A percentile compares a stretch with the other conserved stretches of the same genome.
Evolutionary conservation across 2,329 filamentous ascomycete species (phyloP).

Genomic region (Paracoccidioides lutzii): DNA sequence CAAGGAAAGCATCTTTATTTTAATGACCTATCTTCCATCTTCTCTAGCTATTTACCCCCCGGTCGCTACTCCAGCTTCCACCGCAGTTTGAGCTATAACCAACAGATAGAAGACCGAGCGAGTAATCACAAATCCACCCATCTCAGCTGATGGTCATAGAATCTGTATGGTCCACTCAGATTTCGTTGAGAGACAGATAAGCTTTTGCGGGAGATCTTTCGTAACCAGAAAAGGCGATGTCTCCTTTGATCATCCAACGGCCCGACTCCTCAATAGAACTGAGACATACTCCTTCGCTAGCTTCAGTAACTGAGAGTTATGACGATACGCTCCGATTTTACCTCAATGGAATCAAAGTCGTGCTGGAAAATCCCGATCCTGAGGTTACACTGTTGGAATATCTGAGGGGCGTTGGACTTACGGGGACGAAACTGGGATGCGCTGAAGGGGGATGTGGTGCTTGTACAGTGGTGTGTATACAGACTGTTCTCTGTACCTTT

Average conservation of each 20-base stretch:
- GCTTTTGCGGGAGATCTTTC: too few relatives aligned
- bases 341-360: slow-evolving; percentile 82
- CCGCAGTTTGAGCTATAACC: too few relatives aligned
- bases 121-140: too few relatives aligned
- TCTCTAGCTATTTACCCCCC: too few relatives aligned
- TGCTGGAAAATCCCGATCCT: slow-evolving; percentile 75
- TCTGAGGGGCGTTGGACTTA: slow-evolving; percentile 79
- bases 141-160: too few relatives aligned
- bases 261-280: neutral
- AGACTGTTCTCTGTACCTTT: neutral
- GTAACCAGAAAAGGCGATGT: neutral
- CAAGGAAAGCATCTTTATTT: too few relatives aligned
- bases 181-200: too few relatives aligned
- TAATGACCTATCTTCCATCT: too few relatives aligned
- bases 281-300: slow-evolving; percentile 29
- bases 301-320: slow-evolving; percentile 58
- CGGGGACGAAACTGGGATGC: slow-evolving; percentile 92
- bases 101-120: too few relatives aligned
- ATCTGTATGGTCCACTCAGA: too few relatives aligned
- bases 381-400: slow-evolving; percentile 90
- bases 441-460: slow-evolving; percentile 94
- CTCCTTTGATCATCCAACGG: neutral
- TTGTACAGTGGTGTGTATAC: slow-evolving; percentile 61
- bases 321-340: slow-evolving; percentile 87
- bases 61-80: too few relatives aligned